Evolutionary conservation across 1,284 basidiomycete genomes (phyloP).

Genomic region (Leccinum huronense): DNA sequence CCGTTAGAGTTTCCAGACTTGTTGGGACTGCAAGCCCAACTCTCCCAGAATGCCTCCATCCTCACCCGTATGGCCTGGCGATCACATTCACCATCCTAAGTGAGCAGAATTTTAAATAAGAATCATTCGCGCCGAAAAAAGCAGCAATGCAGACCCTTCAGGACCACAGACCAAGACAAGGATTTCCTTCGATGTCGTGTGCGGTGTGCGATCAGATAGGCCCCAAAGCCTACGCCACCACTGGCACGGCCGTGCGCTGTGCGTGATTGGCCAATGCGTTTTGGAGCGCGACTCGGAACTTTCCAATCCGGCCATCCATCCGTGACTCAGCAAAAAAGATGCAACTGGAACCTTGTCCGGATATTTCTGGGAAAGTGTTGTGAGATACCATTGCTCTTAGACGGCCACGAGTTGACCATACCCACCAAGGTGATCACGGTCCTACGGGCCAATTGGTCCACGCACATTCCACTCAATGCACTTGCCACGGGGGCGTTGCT

Average conservation of each 20-base stretch:
- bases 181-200: slow-evolving; percentile 37
- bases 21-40: slow-evolving; percentile 57
- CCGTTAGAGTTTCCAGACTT: slow-evolving; percentile 69
- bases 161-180: slow-evolving; percentile 78
- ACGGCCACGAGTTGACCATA: too few relatives aligned
- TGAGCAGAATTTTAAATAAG: slow-evolving; percentile 7
- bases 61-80: slow-evolving; percentile 70
- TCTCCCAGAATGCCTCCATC: slow-evolving; percentile 67
- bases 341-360: slow-evolving; percentile 55
- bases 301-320: slow-evolving; percentile 54
- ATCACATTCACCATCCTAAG: slow-evolving; percentile 71
- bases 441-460: too few relatives aligned
- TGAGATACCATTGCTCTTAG: slow-evolving; percentile 36
- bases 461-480: too few relatives aligned
- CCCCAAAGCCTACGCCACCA: slow-evolving; percentile 50
- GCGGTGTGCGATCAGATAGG: slow-evolving; percentile 20
- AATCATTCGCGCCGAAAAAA: neutral
- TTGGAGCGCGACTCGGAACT: slow-evolving; percentile 41
- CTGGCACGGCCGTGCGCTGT: slow-evolving; percentile 12
- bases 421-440: too few relatives aligned
- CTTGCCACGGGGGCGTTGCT: too few relatives aligned
- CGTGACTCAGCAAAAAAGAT: slow-evolving; percentile 59
- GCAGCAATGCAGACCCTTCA: slow-evolving; percentile 56
- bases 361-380: slow-evolving; percentile 44
- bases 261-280: slow-evolving; percentile 36